Conservation (phyloP, 805 yeast genomes). For the Wickerhamomyces chaumierensis region DNA sequence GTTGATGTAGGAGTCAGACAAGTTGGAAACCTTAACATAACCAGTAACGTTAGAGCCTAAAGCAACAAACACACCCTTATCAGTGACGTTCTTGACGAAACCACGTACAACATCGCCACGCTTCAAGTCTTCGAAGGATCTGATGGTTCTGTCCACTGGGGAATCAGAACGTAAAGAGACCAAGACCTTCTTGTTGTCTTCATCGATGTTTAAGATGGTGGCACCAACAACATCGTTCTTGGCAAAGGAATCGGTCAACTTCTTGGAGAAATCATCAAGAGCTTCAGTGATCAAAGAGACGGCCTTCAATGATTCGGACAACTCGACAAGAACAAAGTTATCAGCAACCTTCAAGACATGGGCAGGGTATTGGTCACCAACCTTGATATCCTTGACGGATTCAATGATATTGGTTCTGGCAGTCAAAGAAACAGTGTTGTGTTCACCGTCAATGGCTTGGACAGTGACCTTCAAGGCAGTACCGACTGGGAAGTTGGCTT, state of each 20-base stretch:
- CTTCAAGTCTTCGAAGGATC: constrained; percentile 38
- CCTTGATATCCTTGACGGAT: constrained; percentile 36
- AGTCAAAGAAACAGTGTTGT: constrained; percentile 35
- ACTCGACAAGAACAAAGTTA: constrained; percentile 52
- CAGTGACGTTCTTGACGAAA: constrained; percentile 63
- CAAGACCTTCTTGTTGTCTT: constrained; percentile 36
- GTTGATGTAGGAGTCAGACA: constrained; percentile 70
- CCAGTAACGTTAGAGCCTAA: constrained; percentile 65
- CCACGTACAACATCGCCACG: constrained; percentile 73
- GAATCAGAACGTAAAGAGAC: constrained; percentile 50
- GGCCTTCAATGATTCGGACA: constrained; percentile 53
- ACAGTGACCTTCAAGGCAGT: constrained; percentile 53
- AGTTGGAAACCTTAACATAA: constrained; percentile 67
- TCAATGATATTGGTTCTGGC: constrained; percentile 34
- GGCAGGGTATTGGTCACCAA: constrained; percentile 49
- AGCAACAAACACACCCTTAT: constrained; percentile 68
- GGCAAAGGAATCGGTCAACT: constrained; percentile 36
- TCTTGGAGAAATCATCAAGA: constrained; percentile 49
- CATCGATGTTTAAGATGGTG: constrained; percentile 30
- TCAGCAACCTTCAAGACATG: constrained; percentile 48
- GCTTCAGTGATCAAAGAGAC: constrained; percentile 71
- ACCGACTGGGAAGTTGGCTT: constrained; percentile 59
- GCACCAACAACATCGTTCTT: constrained; percentile 48
- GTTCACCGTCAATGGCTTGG: constrained; percentile 39
- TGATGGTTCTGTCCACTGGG: constrained; percentile 35